Base-by-base conservation (phyloP, 768 basidiomycete genomes). In the Neoboletus brunneissimus region DNA sequence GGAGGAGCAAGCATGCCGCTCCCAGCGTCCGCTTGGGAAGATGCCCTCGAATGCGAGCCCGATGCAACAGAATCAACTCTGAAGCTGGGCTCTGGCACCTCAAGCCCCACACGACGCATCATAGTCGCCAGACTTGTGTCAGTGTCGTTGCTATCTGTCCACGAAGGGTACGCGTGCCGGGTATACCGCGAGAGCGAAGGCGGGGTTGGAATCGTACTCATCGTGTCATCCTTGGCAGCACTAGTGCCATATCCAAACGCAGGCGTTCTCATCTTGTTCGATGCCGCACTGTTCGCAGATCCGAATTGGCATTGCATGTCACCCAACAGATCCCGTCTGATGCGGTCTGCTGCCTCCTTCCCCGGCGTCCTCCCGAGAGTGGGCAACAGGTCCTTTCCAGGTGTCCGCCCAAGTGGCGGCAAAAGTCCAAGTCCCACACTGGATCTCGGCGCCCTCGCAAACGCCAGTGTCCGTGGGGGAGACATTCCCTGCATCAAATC, bases 141-240 rank as follows among this genome's bases (percentile, higher is more conserved):
- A 2, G 77, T 73, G 4, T 75, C 75, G 16, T 79, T 72, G 58
- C 75, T 85, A 42, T 81, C 79, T 12, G 70, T 67, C 53, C 61
- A 65, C 4, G 63, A 63, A 29, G 68, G 67, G 54, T 74, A 66
- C n/a, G 75, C 70, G 41, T 72, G 72, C 9, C 76, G 75, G n/a
- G 70, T 75, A 62, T 89, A 90, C n/a, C 82, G 77, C 15, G 86
- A 83, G 15, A 91, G 74, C 0, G 88, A 89, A 27, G 88, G 89
- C 7, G 87, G 86, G 2, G 85, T 83, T 1, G 85, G 80, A 51
- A 88, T 79, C 15, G 84, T 83, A 70, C 85, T 87, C 78, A 84
- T 78, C 54, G 82, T 89, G 23, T 86, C 84, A 60, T 84, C 86
- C 53, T 58, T 70, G 57, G 18, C 35, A 15, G 53, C 18, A 6